Evolutionary conservation across 2,329 filamentous ascomycete genomes (phyloP).

Genomic region (Talaromyces sp.): DNA sequence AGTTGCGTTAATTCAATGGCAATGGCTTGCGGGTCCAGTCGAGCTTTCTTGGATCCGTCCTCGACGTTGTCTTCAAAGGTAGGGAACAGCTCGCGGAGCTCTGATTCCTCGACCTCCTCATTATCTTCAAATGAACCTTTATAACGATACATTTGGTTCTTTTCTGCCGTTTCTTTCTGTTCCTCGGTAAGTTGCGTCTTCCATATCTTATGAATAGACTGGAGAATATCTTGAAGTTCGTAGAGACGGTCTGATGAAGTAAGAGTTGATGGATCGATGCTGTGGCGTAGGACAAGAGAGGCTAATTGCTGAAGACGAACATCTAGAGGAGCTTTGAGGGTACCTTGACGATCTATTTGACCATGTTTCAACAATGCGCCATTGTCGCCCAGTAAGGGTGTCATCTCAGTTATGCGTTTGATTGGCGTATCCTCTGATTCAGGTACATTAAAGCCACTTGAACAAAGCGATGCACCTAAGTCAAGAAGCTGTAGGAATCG

Average conservation of each 20-base stretch:
- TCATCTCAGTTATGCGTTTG: conserved; percentile 26
- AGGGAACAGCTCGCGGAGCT: conserved; percentile 78
- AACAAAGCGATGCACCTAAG: conserved; percentile 64
- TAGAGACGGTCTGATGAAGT: conserved; percentile 44
- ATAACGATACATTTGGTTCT: conserved; percentile 77
- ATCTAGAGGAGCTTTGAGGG: conserved; percentile 25
- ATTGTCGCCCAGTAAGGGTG: conserved; percentile 34
- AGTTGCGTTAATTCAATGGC: conserved; percentile 58
- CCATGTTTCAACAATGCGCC: conserved; percentile 17
- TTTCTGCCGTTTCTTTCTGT: conserved; percentile 66
- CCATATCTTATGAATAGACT: conserved; percentile 75
- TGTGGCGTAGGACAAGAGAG: conserved; percentile 28
- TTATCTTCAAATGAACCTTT: conserved; percentile 71
- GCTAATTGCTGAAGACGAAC: conserved; percentile 34
- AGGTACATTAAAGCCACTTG: conserved; percentile 15
- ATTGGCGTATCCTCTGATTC: conserved; percentile 18
- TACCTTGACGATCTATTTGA: conserved; percentile 6
- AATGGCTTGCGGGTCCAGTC: conserved; percentile 47
- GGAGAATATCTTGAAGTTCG: conserved; percentile 61
- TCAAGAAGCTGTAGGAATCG: conserved; percentile 75
- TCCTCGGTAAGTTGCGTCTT: conserved; percentile 70
- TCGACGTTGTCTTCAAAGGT: conserved; percentile 58
- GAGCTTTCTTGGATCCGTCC: conserved; percentile 24
- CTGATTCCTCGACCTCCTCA: conserved; percentile 67
- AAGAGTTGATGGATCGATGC: conserved; percentile 28